Evolutionary conservation across 176 grass and related monocot species (phyloP).

Genomic region (Carex scoparia): DNA sequence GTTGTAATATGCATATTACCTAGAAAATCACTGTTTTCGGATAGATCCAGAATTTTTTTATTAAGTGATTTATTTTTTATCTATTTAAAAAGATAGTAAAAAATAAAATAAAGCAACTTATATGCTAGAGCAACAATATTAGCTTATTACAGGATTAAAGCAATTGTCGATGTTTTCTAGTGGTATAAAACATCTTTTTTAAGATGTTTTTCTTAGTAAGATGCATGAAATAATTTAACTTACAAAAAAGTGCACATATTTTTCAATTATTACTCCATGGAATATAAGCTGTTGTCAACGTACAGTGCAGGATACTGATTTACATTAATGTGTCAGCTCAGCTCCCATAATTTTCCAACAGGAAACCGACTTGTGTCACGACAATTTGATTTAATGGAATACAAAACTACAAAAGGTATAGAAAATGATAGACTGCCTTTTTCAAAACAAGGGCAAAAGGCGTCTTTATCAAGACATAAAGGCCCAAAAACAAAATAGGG

Average conservation of each 20-base stretch:
- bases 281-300: neutral
- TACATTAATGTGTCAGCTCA: neutral
- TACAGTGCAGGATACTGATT: neutral
- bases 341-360: neutral
- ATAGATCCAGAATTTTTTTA: too few relatives aligned
- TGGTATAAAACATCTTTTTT: neutral
- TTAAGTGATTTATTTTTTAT: too few relatives aligned
- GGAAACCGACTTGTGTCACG: neutral
- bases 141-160: neutral
- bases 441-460: conserved; percentile 8
- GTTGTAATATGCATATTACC: too few relatives aligned
- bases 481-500: neutral
- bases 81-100: too few relatives aligned
- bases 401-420: neutral
- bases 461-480: conserved; percentile 1
- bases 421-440: neutral
- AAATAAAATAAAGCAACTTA: too few relatives aligned
- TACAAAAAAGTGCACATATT: neutral
- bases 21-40: too few relatives aligned
- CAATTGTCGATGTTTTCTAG: neutral
- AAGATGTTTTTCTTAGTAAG: neutral
- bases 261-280: neutral
- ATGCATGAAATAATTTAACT: neutral
- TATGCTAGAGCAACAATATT: neutral
- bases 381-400: neutral